A percentile compares a stretch with the other conserved stretches of the same genome.
Evolutionary conservation across 495 filamentous ascomycete genomes (phyloP).

Genomic region (Aspergillus campestris): DNA sequence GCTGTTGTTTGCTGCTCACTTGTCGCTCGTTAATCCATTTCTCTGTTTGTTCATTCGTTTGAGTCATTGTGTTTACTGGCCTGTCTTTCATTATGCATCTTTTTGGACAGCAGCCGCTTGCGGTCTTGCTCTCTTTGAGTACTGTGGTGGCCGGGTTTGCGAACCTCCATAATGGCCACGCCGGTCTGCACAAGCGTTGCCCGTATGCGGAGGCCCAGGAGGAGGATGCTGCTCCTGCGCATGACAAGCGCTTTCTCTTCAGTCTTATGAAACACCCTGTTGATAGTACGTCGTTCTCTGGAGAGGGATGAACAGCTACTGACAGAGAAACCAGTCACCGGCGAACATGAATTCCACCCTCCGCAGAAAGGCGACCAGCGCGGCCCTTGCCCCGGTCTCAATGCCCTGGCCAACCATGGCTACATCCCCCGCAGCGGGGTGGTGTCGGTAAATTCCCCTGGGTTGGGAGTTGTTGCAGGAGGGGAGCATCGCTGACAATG

Average conservation of each 20-base stretch:
- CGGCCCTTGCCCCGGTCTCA: constrained; percentile 45
- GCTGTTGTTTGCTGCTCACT: no score
- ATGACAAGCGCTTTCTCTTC: constrained; percentile 21
- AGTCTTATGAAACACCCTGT: constrained; percentile 17
- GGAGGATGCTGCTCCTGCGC: background rate
- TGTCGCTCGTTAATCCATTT: no score
- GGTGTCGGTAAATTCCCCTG: constrained; percentile 19
- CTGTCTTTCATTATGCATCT: no score
- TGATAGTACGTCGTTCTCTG: constrained; percentile 12
- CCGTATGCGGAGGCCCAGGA: constrained; percentile 13
- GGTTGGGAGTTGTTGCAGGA: no score
- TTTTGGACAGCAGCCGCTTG: no score
- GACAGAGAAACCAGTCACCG: constrained; percentile 17
- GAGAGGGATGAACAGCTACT: no score
- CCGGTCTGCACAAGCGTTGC: constrained; percentile 12
- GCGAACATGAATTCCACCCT: constrained; percentile 30
- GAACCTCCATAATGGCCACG: background rate
- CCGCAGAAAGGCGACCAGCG: constrained; percentile 31
- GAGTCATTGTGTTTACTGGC: background rate
- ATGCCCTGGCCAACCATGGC: constrained; percentile 46
- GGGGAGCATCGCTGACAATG: no score
- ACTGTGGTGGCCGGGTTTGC: background rate
- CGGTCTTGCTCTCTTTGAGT: no score
- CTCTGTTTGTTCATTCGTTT: background rate
- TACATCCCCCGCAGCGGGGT: constrained; percentile 46